Evolutionary conservation across 1,139 yeast genomes (phyloP).

Genomic region (Candida pseudocylindracea): DNA sequence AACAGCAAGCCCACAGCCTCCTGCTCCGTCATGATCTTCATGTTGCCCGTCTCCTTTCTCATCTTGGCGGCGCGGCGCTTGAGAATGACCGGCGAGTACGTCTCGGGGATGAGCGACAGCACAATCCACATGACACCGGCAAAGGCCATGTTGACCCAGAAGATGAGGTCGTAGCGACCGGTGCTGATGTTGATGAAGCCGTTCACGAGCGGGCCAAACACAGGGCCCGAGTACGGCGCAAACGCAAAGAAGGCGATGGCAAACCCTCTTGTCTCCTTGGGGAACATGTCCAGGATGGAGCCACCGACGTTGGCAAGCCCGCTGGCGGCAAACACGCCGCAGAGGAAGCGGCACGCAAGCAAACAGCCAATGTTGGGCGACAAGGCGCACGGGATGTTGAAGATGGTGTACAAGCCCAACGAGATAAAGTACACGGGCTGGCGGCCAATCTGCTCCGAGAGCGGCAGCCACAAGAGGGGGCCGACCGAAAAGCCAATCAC

Average conservation of each 20-base stretch:
- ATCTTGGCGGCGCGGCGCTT: constrained; percentile 46
- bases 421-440: constrained; percentile 67
- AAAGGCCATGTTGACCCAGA: constrained; percentile 87
- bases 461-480: constrained; percentile 78
- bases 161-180: constrained; percentile 41
- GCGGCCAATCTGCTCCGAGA: constrained; percentile 73
- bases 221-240: constrained; percentile 89
- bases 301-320: constrained; percentile 82
- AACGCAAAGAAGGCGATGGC: constrained; percentile 84
- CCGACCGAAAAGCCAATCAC: constrained; percentile 79
- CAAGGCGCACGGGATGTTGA: constrained; percentile 78
- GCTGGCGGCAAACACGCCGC: constrained; percentile 73
- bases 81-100: constrained; percentile 75
- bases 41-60: constrained; percentile 64
- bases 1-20: constrained; percentile 57
- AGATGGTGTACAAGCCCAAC: constrained; percentile 47
- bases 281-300: constrained; percentile 65
- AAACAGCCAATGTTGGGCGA: constrained; percentile 70
- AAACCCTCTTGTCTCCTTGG: constrained; percentile 53
- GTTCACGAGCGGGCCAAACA: constrained; percentile 71
- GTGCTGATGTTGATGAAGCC: constrained; percentile 65
- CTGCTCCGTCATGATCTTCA: constrained; percentile 76
- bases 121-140: constrained; percentile 66
- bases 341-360: constrained; percentile 58
- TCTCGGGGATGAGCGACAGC: constrained; percentile 52